Base-by-base conservation (phyloP, 2,329 filamentous ascomycete genomes). In the Colletotrichum plurivorum region DNA sequence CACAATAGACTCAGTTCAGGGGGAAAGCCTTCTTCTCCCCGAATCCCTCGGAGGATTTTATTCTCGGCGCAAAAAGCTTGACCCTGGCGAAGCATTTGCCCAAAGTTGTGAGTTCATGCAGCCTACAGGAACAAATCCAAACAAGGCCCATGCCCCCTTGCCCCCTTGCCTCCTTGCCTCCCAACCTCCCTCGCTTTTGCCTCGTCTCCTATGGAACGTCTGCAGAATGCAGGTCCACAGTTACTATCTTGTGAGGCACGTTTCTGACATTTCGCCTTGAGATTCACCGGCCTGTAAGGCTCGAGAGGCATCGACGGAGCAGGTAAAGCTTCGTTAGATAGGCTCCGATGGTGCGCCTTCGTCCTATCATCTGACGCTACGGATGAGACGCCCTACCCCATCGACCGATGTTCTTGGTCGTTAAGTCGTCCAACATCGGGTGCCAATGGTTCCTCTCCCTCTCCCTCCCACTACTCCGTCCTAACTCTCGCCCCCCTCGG, bases 301-400 rank as follows among this genome's bases (percentile, higher is more conserved):
- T 22, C 9, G 66, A 65, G 61, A 65, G 22, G n/a, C 55, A 27
- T 52, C 56, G 48, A 49, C 18, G 61, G 53, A 41, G 36, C 22
- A 25, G 48, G 20, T 2, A 31, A 6, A 18, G 16, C 31, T 39
- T 25, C 6, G 16, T n/a, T 20, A 41, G 22, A 36, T 69, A 49
- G 39, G 22, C 55, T 66, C 49, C 31, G 27, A 16, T 53, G 31
- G 53, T 31, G 45, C 27, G 45, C 51, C 52, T 67, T 67, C 67
- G 56, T 67, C 67, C 13, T 43, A 67, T 66, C 45, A 61, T 69
- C 63, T 69, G 67, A 69, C 51, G 55, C 67, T 55, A 16, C 10
- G 27, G 15, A 61, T 69, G 67, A 69, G 67, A 69, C 67, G 56
- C 51, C 36, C 31, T 51, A 56, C 22, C 39, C 45, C 55, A 22